Evolutionary conservation across 768 basidiomycete species (phyloP).

Genomic region (Leccinum subtestaceum): DNA sequence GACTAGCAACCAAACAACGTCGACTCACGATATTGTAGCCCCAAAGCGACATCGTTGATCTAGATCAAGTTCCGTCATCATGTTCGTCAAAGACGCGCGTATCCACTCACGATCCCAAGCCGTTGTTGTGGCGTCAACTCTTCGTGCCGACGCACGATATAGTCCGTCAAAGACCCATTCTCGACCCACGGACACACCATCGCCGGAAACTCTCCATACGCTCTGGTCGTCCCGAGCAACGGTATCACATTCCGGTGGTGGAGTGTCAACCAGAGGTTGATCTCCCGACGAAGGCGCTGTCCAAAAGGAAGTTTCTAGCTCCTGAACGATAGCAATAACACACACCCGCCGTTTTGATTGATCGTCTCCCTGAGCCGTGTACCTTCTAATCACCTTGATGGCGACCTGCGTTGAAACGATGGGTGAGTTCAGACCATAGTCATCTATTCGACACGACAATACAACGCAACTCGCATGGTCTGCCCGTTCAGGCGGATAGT

Average conservation of each 20-base stretch:
- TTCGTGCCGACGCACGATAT: constrained; percentile 16
- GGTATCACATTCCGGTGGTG: constrained; percentile 31
- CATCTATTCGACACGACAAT: constrained; percentile 12
- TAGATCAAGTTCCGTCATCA: not conserved
- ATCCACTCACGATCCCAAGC: constrained; percentile 15
- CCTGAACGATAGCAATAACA: not conserved
- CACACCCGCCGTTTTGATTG: constrained; percentile 17
- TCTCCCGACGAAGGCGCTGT: constrained; percentile 29
- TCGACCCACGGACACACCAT: constrained; percentile 36
- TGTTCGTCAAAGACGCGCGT: not conserved
- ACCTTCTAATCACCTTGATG: constrained; percentile 25
- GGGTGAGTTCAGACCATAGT: not conserved
- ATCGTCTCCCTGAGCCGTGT: constrained; percentile 14
- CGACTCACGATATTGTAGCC: constrained; percentile 25
- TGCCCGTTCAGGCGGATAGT: constrained; percentile 12
- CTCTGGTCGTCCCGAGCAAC: constrained; percentile 25
- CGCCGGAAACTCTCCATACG: constrained; percentile 30
- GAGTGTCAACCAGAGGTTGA: constrained; percentile 30
- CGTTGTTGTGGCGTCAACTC: constrained; percentile 13
- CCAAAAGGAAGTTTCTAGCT: not conserved
- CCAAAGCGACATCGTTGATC: constrained; percentile 28
- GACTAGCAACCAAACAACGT: not conserved
- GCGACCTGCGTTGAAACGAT: not conserved
- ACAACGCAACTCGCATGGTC: constrained; percentile 8
- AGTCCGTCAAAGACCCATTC: constrained; percentile 25